Evolutionary conservation across 495 filamentous ascomycete genomes (phyloP).

Genomic region (Aspergillus nidulans): DNA sequence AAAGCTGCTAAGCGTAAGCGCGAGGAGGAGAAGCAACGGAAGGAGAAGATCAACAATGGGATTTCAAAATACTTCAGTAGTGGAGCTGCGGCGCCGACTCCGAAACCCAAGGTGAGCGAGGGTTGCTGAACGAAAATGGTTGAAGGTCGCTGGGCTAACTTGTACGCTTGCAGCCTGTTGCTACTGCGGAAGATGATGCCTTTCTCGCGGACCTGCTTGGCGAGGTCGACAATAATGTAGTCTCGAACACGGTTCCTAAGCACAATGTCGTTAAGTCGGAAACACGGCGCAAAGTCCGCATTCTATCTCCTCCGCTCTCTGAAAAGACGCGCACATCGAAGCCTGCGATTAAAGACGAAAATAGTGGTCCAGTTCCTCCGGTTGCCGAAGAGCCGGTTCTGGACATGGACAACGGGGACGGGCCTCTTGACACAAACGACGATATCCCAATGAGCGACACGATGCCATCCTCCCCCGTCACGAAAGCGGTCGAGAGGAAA

Average conservation of each 20-base stretch:
- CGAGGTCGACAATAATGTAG: constrained; percentile 80
- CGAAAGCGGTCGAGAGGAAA: constrained; percentile 75
- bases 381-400: constrained; percentile 35
- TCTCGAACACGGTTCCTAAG: constrained; percentile 50
- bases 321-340: constrained; percentile 45
- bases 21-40: constrained; percentile 81
- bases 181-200: constrained; percentile 77
- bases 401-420: constrained; percentile 50
- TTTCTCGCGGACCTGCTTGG: constrained; percentile 82
- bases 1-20: constrained; percentile 81
- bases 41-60: constrained; percentile 81
- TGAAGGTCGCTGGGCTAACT: background rate
- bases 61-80: constrained; percentile 92
- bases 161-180: constrained; percentile 30
- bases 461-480: constrained; percentile 79
- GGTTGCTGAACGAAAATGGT: background rate
- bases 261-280: constrained; percentile 66
- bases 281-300: constrained; percentile 70
- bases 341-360: constrained; percentile 37
- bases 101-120: constrained; percentile 71
- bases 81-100: constrained; percentile 57
- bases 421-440: constrained; percentile 44
- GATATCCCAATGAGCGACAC: constrained; percentile 84
- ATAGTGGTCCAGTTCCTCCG: constrained; percentile 32
- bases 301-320: constrained; percentile 68